Base-by-base conservation (phyloP, 345 rosid genomes). In the Brassica incana region DNA sequence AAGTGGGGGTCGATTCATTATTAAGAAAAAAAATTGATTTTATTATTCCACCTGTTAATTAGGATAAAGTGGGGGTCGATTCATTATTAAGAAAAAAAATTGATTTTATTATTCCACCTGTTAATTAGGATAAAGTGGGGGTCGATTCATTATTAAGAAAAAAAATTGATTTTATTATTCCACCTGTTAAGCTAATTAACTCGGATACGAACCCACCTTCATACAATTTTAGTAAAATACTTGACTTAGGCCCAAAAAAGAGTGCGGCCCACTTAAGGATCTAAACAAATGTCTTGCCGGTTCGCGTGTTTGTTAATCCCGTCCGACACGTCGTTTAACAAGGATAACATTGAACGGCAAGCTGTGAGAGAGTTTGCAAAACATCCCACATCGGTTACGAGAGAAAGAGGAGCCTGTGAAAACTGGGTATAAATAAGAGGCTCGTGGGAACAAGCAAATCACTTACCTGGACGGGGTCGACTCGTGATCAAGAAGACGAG, bases 401-500 rank as follows among this genome's bases (percentile, higher is more conserved):
- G 65, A 52, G 5, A 48, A 9, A 0, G 1, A 35, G 23, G 4
- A 61, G 16, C 27, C 12, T n/a, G n/a, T 0, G 2, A 12, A 3
- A n/a, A 68, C 0, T 2, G 3, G 1, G 71, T 68, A 79, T 79
- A 68, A 48, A 35, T 0, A 0, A 0, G 7, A 6, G 1, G 1
- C 2, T 25, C 4, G 1, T 33, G 75, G 0, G 0, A 12, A 0
- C 0, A 0, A 0, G 1, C 0, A 25, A 75, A 27, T 4, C 6
- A 79, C 85, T 82, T 84, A 79, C 85, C 87, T 79, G 87, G 81
- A 84, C 77, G 81, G 79, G 83, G 79, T 84, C 83, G 1, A 79
- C 84, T 75, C 63, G 77, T 2, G 85, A 82, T 82, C 85, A 79
- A 0, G 20, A 76, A 82, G 77, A 12, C n/a, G 71, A 67, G 82